Evolutionary conservation across 139 green algal genomes (phyloP).

Genomic region (Coelastrella sp.): DNA sequence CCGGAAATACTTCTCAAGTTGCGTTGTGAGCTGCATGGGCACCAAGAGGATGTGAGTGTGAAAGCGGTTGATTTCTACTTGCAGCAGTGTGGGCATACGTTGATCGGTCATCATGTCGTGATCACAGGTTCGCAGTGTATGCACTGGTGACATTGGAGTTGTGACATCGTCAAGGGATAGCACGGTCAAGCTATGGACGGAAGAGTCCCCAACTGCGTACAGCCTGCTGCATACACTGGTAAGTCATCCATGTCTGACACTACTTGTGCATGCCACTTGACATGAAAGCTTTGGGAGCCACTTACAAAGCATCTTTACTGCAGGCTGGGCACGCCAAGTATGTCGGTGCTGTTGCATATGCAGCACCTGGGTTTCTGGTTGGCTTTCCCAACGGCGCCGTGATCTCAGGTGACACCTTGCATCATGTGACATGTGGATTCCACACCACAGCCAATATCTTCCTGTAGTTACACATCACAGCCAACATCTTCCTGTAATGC

Average conservation of each 20-base stretch:
- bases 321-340: constrained; percentile 89
- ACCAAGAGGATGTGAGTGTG: constrained; percentile 73
- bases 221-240: constrained; percentile 51
- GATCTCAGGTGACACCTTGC: constrained; percentile 78
- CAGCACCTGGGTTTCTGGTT: constrained; percentile 46
- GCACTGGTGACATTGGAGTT: constrained; percentile 61
- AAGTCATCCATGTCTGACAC: neutral
- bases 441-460: no score
- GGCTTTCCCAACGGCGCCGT: constrained; percentile 64
- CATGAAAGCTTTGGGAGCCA: neutral
- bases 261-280: neutral
- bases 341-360: constrained; percentile 78
- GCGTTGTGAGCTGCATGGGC: constrained; percentile 67
- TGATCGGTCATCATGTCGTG: no score
- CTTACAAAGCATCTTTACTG: neutral
- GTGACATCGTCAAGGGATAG: constrained; percentile 84
- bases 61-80: constrained; percentile 1
- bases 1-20: constrained; percentile 48
- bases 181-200: constrained; percentile 74
- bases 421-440: no score
- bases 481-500: no score
- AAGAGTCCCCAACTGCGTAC: constrained; percentile 41
- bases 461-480: no score
- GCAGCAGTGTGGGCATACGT: no score
- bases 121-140: constrained; percentile 72